These are phyloP conservation scores for Pythium oligandrum DNA, from an alignment of 352 stramenopile species.

Conservation along the genomic window DNA sequence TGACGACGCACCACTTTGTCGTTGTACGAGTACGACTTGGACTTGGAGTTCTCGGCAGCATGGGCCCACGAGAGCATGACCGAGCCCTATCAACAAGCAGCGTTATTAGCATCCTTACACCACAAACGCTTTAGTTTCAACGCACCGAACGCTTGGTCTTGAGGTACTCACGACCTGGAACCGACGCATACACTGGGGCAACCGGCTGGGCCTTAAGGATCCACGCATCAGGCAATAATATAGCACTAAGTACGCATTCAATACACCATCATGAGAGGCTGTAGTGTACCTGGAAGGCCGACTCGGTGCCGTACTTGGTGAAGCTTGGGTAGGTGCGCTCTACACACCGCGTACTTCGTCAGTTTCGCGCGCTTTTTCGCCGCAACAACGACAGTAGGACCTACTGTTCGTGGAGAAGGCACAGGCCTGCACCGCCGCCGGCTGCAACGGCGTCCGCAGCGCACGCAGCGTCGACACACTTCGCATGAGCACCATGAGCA, in stretches of 20 bases:
- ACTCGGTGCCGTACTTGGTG: slow-evolving; percentile 62
- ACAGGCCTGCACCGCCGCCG: too few relatives aligned
- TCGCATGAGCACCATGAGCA: slow-evolving; percentile 7
- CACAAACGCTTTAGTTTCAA: background rate
- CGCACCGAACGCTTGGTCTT: slow-evolving; percentile 77
- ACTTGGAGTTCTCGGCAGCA: slow-evolving; percentile 60
- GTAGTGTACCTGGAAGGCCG: slow-evolving; percentile 50
- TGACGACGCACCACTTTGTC: slow-evolving; percentile 63
- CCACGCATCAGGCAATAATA: background rate
- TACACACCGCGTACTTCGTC: slow-evolving; percentile 4
- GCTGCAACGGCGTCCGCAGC: background rate
- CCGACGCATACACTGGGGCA: slow-evolving; percentile 52
- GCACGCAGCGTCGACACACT: too few relatives aligned
- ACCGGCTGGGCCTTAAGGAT: slow-evolving; percentile 40
- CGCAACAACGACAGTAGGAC: background rate
- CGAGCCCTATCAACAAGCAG: slow-evolving; percentile 39
- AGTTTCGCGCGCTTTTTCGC: too few relatives aligned
- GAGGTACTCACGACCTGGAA: slow-evolving; percentile 54
- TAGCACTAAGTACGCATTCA: background rate
- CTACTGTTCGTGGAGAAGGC: background rate
- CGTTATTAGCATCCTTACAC: background rate
- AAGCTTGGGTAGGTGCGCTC: slow-evolving; percentile 78
- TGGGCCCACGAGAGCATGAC: slow-evolving; percentile 85
- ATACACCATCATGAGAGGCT: background rate
- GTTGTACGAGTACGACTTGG: slow-evolving; percentile 71